Percentiles rank a stretch among this genome's conserved stretches.
Conservation (phyloP, 2,329 filamentous ascomycete species). For the Coleophoma eucalyptorum region DNA sequence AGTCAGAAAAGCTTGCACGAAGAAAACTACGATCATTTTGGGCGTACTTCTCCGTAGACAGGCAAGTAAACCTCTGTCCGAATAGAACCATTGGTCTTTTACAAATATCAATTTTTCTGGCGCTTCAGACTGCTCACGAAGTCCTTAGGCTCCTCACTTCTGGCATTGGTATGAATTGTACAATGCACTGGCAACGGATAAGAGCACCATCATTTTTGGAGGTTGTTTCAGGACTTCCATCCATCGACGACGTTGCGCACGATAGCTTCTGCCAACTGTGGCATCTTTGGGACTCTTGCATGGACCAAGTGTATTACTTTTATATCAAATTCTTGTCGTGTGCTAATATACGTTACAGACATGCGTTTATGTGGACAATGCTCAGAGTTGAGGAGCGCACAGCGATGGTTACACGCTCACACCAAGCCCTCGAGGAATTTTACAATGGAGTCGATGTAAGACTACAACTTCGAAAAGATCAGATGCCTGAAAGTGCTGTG, state of each 20-base stretch:
- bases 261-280: conserved; percentile 9
- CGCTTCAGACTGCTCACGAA: no score
- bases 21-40: conserved; percentile 9
- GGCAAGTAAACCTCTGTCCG: neutral
- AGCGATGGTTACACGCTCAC: neutral
- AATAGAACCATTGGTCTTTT: no score
- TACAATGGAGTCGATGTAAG: neutral
- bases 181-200: conserved; percentile 13
- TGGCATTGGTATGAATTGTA: conserved; percentile 13
- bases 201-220: conserved; percentile 2
- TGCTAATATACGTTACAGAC: neutral
- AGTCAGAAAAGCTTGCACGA: no score
- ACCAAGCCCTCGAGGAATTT: neutral
- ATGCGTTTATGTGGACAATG: neutral
- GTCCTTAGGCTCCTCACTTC: conserved; percentile 7
- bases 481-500: neutral
- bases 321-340: neutral
- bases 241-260: conserved; percentile 9
- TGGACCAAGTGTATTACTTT: conserved; percentile 7
- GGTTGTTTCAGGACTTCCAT: neutral
- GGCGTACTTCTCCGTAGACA: conserved; percentile 14
- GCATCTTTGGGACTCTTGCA: conserved; percentile 15
- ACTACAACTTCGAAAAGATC: neutral
- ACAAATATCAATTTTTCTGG: no score
- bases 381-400: neutral